phyloP scores from a whole-genome alignment of 83 land plant genomes.

The Thuja plicata region DNA sequence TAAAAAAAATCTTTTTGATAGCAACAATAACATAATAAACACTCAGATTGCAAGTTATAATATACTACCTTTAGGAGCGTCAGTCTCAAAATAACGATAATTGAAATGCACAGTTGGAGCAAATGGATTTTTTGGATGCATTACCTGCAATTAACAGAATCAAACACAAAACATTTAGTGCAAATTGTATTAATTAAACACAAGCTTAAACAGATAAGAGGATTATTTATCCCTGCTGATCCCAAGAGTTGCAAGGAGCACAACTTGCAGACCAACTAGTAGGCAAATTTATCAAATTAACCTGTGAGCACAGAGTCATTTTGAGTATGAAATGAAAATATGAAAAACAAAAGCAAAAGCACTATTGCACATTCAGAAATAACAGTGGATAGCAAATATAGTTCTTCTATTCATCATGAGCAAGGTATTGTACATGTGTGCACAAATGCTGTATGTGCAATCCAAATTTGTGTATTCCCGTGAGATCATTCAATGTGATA shows the following conservation, averaged over 20 bases:
- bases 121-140: constrained; percentile 98
- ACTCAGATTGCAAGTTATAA: not conserved
- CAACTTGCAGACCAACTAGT: not conserved
- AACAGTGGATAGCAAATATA: not conserved
- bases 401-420: not conserved
- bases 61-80: constrained; percentile 89
- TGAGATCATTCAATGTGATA: not conserved
- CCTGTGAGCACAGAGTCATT: not conserved
- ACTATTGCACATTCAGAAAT: not conserved
- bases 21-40: not conserved
- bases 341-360: not conserved
- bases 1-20: not conserved
- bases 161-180: not conserved
- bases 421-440: not conserved
- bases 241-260: not conserved
- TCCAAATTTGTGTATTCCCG: not conserved
- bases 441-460: not conserved
- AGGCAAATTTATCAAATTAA: not conserved
- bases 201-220: not conserved
- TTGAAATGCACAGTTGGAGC: constrained; percentile 99
- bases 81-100: constrained; percentile 98
- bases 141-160: constrained; percentile 59
- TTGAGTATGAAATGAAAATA: not conserved
- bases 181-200: not conserved
- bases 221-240: not conserved